A percentile compares a stretch with the other conserved stretches of the same genome.
These are phyloP conservation scores for Geranomyces michiganensis DNA, from an alignment of 192 early-diverging fungal genomes.

Conservation along the genomic window DNA sequence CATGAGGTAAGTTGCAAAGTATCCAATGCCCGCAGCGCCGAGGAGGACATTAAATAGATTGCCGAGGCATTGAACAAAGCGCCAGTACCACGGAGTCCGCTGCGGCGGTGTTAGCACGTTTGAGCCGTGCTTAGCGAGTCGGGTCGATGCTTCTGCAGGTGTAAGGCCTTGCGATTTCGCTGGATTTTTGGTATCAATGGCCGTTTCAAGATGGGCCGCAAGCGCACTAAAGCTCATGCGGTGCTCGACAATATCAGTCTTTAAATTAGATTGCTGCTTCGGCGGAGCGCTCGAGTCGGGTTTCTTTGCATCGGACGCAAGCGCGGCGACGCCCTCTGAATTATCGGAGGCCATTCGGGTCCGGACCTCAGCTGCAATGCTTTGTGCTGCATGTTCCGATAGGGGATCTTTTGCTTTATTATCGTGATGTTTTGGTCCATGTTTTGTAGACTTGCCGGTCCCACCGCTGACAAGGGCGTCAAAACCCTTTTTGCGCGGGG, in stretches of 20 bases:
- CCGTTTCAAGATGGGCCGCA: background rate
- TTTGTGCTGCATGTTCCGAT: background rate
- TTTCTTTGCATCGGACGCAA: background rate
- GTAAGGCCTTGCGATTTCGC: slow-evolving; percentile 39
- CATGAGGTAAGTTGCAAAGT: slow-evolving; percentile 74
- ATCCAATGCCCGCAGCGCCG: slow-evolving; percentile 75
- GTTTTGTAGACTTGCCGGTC: background rate
- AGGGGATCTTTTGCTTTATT: background rate
- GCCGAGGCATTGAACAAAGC: slow-evolving; percentile 75
- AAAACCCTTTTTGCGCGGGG: slow-evolving; percentile 1
- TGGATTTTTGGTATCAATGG: slow-evolving; percentile 35
- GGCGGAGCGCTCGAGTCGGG: background rate
- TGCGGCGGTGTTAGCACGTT: slow-evolving; percentile 81
- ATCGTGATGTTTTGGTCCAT: background rate
- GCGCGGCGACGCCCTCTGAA: background rate
- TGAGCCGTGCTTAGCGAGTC: slow-evolving; percentile 33
- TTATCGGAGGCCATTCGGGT: background rate
- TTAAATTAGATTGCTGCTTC: background rate
- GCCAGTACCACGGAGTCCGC: slow-evolving; percentile 66
- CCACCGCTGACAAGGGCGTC: background rate
- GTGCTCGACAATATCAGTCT: slow-evolving; percentile 16
- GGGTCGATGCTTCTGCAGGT: slow-evolving; percentile 15
- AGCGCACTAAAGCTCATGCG: slow-evolving; percentile 1
- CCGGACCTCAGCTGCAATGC: slow-evolving; percentile 1
- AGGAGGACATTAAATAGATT: slow-evolving; percentile 91